Evolutionary conservation across 495 filamentous ascomycete genomes (phyloP).

Genomic region (Penicillium verhagenii): DNA sequence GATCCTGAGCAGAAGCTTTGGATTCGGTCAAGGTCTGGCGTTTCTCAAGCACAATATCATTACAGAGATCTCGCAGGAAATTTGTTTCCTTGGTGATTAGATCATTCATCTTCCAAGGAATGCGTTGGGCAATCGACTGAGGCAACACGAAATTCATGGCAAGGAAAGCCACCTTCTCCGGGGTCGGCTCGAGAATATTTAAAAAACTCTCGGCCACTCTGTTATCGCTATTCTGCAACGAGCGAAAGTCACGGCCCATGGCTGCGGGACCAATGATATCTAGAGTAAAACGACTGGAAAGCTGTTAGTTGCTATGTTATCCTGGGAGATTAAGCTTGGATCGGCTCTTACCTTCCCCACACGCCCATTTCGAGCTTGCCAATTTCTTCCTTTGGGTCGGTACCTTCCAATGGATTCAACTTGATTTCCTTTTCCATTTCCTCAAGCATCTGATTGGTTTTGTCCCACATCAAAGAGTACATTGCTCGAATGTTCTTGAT

Average conservation of each 20-base stretch:
- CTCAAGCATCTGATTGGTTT: constrained; percentile 42
- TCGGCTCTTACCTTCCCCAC: constrained; percentile 56
- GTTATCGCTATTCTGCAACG: constrained; percentile 62
- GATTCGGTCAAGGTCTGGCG: constrained; percentile 48
- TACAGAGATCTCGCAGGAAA: constrained; percentile 61
- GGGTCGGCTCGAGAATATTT: constrained; percentile 49
- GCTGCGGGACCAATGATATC: constrained; percentile 91
- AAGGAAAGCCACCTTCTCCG: constrained; percentile 48
- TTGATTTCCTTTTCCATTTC: constrained; percentile 42
- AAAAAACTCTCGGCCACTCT: constrained; percentile 67
- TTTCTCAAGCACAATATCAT: constrained; percentile 67
- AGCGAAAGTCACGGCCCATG: constrained; percentile 75
- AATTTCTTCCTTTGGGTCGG: constrained; percentile 36
- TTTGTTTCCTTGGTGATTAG: constrained; percentile 55
- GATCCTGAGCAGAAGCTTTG: constrained; percentile 52
- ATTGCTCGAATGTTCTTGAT: constrained; percentile 81
- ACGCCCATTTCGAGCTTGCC: constrained; percentile 63
- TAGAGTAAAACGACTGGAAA: constrained; percentile 63
- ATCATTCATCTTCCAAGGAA: constrained; percentile 69
- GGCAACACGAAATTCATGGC: constrained; percentile 48
- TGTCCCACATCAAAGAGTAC: constrained; percentile 76
- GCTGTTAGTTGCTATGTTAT: background rate
- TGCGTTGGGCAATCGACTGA: constrained; percentile 41
- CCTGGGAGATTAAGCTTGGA: background rate
- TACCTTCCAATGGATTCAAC: constrained; percentile 33